Evolutionary conservation across 306 rosid genomes (phyloP).

Genomic region (Gillenia trifoliata): DNA sequence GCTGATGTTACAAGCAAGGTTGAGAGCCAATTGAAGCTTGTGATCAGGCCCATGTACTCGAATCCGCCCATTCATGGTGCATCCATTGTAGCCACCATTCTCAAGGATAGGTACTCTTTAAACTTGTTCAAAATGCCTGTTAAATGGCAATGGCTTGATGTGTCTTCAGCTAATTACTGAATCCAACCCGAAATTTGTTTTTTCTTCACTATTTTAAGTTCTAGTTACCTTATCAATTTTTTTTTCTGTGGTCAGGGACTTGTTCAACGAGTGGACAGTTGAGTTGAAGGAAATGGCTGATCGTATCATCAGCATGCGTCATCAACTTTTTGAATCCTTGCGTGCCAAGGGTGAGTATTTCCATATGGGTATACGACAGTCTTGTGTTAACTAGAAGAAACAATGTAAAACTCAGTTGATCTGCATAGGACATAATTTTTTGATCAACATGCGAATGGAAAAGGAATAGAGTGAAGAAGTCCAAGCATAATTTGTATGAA

Average conservation of each 20-base stretch:
- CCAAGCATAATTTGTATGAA: background rate
- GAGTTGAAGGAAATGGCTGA: slow-evolving; percentile 99
- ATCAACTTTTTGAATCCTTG: slow-evolving; percentile 83
- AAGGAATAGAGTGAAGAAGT: background rate
- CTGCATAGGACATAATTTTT: background rate
- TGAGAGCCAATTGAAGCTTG: slow-evolving; percentile 97
- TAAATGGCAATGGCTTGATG: background rate
- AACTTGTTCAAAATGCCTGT: background rate
- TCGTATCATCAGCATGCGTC: slow-evolving; percentile 92
- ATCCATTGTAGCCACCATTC: slow-evolving; percentile 87
- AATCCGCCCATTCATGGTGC: slow-evolving; percentile 99
- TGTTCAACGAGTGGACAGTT: slow-evolving; percentile 86
- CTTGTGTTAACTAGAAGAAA: background rate
- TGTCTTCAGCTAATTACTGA: background rate
- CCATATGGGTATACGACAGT: background rate
- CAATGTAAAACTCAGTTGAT: background rate
- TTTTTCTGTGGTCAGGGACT: slow-evolving; percentile 36
- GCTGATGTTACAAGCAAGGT: slow-evolving; percentile 79
- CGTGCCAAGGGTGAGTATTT: slow-evolving; percentile 58
- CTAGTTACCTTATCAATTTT: background rate
- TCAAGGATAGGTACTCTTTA: slow-evolving; percentile 68
- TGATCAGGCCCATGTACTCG: slow-evolving; percentile 97
- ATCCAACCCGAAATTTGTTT: background rate
- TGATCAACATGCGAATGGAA: background rate
- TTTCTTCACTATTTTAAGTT: background rate